Conservation (phyloP, 2,329 filamentous ascomycete species). For the Septoria linicola region DNA sequence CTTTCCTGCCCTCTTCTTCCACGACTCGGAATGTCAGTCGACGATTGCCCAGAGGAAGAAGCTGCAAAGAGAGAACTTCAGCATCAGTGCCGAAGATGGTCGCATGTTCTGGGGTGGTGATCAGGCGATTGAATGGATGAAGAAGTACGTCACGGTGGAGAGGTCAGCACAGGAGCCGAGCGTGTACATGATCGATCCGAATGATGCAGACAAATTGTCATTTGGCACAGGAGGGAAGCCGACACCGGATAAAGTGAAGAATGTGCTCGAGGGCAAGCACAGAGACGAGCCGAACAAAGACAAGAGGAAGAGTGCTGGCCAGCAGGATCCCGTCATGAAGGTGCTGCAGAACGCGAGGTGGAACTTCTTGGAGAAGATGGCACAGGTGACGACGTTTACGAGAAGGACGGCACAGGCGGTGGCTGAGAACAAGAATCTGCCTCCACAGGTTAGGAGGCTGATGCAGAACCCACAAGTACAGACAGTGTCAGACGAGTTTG, state of each 20-base stretch:
- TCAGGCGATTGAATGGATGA: conserved; percentile 88
- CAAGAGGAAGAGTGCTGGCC: conserved; percentile 52
- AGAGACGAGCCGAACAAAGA: conserved; percentile 36
- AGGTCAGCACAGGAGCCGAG: conserved; percentile 82
- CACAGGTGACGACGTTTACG: conserved; percentile 95
- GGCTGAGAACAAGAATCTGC: conserved; percentile 84
- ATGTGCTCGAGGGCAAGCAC: conserved; percentile 41
- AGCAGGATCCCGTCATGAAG: conserved; percentile 83
- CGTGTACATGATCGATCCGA: conserved; percentile 87
- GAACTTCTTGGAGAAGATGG: conserved; percentile 95
- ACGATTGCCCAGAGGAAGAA: conserved; percentile 93
- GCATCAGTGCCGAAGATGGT: conserved; percentile 58
- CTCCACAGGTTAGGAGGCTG: conserved; percentile 80
- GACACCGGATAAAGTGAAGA: conserved; percentile 48
- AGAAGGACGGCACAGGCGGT: conserved; percentile 87
- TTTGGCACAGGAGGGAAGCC: conserved; percentile 65
- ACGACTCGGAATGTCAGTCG: conserved; percentile 93
- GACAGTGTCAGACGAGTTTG: conserved; percentile 93
- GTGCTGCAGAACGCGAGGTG: conserved; percentile 92
- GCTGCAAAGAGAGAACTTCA: conserved; percentile 77
- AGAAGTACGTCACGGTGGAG: conserved; percentile 78
- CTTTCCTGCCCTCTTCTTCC: conserved; percentile 95
- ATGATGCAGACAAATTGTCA: conserved; percentile 74
- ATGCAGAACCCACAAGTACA: conserved; percentile 92
- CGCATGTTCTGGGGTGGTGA: conserved; percentile 97